These are phyloP conservation scores for Crithidia acanthocephali DNA, from an alignment of 208 protist species.

Conservation along the genomic window DNA sequence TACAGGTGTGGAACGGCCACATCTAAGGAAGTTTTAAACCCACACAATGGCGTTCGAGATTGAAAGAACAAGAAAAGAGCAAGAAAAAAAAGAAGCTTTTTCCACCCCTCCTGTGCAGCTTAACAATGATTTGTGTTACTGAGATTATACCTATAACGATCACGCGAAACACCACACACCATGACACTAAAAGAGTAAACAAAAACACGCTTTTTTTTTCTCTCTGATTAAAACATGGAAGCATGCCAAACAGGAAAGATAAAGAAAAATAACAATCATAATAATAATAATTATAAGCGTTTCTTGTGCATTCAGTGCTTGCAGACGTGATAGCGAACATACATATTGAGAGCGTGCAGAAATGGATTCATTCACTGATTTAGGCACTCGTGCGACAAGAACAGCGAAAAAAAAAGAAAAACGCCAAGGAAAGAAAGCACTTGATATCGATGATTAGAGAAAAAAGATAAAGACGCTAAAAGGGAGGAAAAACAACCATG, in stretches of 20 bases:
- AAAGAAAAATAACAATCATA: not conserved
- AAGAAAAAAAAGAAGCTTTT: not conserved
- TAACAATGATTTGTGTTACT: not conserved
- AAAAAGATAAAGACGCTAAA: no score
- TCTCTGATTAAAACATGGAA: not conserved
- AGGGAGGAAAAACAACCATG: no score
- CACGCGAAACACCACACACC: no score
- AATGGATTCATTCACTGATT: no score
- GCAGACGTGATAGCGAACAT: no score
- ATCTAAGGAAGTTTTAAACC: not conserved
- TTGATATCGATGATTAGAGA: no score
- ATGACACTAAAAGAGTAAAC: not conserved
- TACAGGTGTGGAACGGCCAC: not conserved
- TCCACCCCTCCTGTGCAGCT: not conserved
- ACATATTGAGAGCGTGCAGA: no score
- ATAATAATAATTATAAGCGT: not conserved
- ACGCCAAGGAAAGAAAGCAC: no score
- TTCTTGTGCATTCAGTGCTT: no score
- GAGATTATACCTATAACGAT: not conserved
- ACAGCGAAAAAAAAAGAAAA: no score
- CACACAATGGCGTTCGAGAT: not conserved
- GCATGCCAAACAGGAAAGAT: not conserved
- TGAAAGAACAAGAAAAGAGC: not conserved
- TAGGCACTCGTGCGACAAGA: no score
- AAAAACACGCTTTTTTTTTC: constrained; percentile 2